Conservation (phyloP, 228 moss, liverwort and hornwort genomes). For the Sphagnum fallax region DNA sequence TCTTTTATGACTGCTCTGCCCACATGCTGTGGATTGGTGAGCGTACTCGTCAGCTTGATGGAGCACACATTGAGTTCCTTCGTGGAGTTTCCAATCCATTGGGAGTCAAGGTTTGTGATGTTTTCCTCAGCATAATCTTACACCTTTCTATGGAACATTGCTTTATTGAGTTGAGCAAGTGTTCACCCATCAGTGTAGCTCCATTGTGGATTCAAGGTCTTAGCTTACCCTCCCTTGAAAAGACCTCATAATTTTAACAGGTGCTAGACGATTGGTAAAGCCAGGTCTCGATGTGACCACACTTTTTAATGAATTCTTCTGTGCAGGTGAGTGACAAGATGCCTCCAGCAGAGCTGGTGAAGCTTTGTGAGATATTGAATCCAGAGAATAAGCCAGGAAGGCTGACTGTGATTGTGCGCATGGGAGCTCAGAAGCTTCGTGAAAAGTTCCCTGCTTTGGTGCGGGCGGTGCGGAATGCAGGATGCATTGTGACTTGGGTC, state of each 20-base stretch:
- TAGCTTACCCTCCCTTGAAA: too few relatives aligned
- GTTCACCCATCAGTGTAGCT: too few relatives aligned
- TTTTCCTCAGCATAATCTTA: neutral
- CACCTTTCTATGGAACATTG: neutral
- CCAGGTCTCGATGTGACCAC: too few relatives aligned
- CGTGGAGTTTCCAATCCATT: constrained; percentile 40
- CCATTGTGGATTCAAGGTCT: too few relatives aligned
- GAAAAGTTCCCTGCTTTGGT: constrained; percentile 38
- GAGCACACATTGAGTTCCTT: constrained; percentile 50
- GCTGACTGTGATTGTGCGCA: constrained; percentile 44
- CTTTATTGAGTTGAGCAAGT: neutral
- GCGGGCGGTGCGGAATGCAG: constrained; percentile 12
- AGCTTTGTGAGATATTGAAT: constrained; percentile 30
- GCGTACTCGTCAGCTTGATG: constrained; percentile 43
- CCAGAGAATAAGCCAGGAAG: constrained; percentile 41
- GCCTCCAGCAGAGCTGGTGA: constrained; percentile 34
- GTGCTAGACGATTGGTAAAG: too few relatives aligned
- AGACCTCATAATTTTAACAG: too few relatives aligned
- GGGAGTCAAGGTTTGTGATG: constrained; percentile 23
- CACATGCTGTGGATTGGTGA: constrained; percentile 27
- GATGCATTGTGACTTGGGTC: constrained; percentile 17
- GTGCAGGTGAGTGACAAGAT: constrained; percentile 44
- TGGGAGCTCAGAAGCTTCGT: constrained; percentile 35
- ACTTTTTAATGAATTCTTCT: too few relatives aligned
- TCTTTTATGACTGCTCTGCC: constrained; percentile 40